Conservation (phyloP, 1,139 yeast species). For the Candida mesenterica region DNA sequence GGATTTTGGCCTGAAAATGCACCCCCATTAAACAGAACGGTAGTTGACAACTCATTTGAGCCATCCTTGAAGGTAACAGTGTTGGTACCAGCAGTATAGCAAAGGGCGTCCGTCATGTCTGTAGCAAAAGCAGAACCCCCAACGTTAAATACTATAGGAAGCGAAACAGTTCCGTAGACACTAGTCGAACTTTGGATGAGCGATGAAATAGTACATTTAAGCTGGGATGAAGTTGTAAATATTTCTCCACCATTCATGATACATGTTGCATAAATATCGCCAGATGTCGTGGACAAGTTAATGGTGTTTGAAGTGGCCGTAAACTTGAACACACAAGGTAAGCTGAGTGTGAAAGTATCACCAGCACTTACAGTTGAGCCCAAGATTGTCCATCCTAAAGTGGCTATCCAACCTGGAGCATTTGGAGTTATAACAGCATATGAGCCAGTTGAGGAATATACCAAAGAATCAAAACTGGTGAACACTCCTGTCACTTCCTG, state of each 20-base stretch:
- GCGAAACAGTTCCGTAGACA: conserved; percentile 19
- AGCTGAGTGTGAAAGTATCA: conserved; percentile 25
- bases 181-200: conserved; percentile 10
- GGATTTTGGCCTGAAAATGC: conserved; percentile 1
- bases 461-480: conserved; percentile 5
- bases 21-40: conserved; percentile 15
- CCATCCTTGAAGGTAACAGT: conserved; percentile 28
- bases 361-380: conserved; percentile 15
- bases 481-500: conserved; percentile 6
- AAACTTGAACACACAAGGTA: conserved; percentile 33
- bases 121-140: conserved; percentile 20
- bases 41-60: conserved; percentile 14
- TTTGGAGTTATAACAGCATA: conserved; percentile 1
- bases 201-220: conserved; percentile 24
- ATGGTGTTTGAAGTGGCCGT: conserved; percentile 18
- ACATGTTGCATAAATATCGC: conserved; percentile 27
- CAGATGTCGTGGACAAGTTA: conserved; percentile 16
- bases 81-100: conserved; percentile 22
- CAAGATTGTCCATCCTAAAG: conserved; percentile 8
- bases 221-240: conserved; percentile 22
- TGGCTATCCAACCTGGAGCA: conserved; percentile 10
- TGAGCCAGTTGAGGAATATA: conserved; percentile 1
- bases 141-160: conserved; percentile 26
- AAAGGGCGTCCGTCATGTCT: conserved; percentile 19
- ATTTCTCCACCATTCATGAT: conserved; percentile 22